phyloP scores from a whole-genome alignment of 2,329 filamentous ascomycete species.

The Paraphaeosphaeria sporulosa region DNA sequence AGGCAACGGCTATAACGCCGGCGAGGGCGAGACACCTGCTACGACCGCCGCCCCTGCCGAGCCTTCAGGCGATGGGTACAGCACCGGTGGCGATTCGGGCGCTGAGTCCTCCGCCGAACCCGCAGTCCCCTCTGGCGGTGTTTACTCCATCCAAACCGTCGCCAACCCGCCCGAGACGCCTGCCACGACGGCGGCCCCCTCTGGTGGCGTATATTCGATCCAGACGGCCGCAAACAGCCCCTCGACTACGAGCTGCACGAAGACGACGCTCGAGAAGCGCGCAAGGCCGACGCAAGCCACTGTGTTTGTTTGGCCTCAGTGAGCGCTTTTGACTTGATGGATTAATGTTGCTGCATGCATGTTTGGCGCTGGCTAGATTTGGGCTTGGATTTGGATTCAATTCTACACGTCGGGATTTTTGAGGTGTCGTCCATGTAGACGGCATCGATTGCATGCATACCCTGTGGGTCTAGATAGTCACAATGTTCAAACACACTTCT shows the following conservation, averaged over 20 bases:
- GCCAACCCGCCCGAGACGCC: neutral
- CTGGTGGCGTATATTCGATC: conserved; percentile 4
- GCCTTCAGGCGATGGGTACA: conserved; percentile 1
- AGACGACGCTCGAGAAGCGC: conserved; percentile 11
- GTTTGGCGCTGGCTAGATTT: conserved; percentile 5
- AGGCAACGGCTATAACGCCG: conserved; percentile 5
- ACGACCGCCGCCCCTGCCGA: neutral
- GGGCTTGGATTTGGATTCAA: neutral
- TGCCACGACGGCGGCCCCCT: neutral
- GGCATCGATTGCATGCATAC: neutral
- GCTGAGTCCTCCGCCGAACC: neutral
- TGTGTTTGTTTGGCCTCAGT: conserved; percentile 12
- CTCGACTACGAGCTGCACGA: conserved; percentile 1
- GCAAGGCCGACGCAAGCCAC: conserved; percentile 4
- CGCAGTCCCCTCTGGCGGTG: neutral
- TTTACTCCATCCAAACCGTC: conserved; percentile 11
- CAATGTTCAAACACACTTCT: neutral
- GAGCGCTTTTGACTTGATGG: neutral
- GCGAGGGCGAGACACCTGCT: neutral
- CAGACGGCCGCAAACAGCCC: neutral
- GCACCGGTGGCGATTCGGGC: too few species aligned
- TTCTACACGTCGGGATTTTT: neutral
- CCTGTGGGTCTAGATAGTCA: neutral
- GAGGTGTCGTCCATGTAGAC: neutral
- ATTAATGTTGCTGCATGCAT: neutral